A percentile compares a stretch with the other conserved stretches of the same genome.
Evolutionary conservation across 495 filamentous ascomycete species (phyloP).

Genomic region (Physcia stellaris): DNA sequence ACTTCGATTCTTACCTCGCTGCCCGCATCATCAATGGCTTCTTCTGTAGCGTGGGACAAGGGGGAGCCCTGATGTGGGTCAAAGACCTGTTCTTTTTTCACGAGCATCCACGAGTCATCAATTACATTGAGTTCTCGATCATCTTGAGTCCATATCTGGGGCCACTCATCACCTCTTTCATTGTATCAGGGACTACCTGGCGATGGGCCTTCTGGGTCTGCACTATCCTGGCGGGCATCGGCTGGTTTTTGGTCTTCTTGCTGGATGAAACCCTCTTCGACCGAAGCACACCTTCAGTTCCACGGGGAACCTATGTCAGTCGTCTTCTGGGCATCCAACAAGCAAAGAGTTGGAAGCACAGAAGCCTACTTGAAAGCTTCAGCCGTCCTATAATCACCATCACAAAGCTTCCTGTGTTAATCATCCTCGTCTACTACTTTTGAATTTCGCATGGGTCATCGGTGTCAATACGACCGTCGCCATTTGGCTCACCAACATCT

Average conservation of each 20-base stretch:
- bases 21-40: slow-evolving; percentile 50
- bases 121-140: slow-evolving; percentile 40
- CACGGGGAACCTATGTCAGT: slow-evolving; percentile 29
- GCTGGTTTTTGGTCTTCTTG: slow-evolving; percentile 35
- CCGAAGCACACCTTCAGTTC: slow-evolving; percentile 28
- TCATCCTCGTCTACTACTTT: slow-evolving; percentile 39
- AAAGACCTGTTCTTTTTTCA: slow-evolving; percentile 57
- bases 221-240: slow-evolving; percentile 33
- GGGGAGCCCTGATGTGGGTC: slow-evolving; percentile 47
- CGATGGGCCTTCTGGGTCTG: slow-evolving; percentile 39
- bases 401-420: slow-evolving; percentile 35
- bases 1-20: slow-evolving; percentile 42
- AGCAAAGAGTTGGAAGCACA: slow-evolving; percentile 29
- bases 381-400: slow-evolving; percentile 32
- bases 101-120: slow-evolving; percentile 39
- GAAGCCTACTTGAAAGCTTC: slow-evolving; percentile 29
- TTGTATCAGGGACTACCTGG: slow-evolving; percentile 36
- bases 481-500: slow-evolving; percentile 38
- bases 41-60: slow-evolving; percentile 42
- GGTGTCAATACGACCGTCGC: slow-evolving; percentile 49
- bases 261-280: slow-evolving; percentile 50
- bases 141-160: slow-evolving; percentile 47
- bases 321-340: slow-evolving; percentile 31
- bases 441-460: slow-evolving; percentile 48
- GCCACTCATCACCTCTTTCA: slow-evolving; percentile 46